Conservation (phyloP, 768 basidiomycete genomes). For the Leccinum obscurum region DNA sequence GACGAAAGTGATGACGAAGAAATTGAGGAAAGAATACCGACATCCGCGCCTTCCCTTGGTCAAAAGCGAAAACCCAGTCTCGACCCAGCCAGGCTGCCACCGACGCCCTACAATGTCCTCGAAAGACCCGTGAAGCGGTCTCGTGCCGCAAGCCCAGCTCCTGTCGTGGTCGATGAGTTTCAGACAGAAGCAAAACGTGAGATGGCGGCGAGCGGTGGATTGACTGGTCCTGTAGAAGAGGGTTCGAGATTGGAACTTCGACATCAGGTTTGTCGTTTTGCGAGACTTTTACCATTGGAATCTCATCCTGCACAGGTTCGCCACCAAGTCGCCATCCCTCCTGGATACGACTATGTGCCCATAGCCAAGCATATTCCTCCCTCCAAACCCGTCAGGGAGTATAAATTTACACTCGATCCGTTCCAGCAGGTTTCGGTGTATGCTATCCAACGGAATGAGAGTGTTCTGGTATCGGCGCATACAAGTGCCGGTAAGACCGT, state of each 20-base stretch:
- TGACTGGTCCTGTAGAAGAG: slow-evolving; percentile 71
- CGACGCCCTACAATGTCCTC: slow-evolving; percentile 29
- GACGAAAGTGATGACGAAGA: slow-evolving; percentile 32
- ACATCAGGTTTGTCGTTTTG: slow-evolving; percentile 58
- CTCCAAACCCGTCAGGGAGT: slow-evolving; percentile 85
- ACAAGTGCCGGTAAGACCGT: slow-evolving; percentile 99
- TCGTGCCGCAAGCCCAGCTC: slow-evolving; percentile 61
- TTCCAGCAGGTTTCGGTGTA: slow-evolving; percentile 95
- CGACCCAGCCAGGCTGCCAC: slow-evolving; percentile 7
- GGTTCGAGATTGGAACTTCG: slow-evolving; percentile 73
- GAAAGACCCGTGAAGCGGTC: slow-evolving; percentile 51
- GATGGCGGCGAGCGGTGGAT: slow-evolving; percentile 83
- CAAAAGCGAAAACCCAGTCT: slow-evolving; percentile 30
- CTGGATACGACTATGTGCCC: slow-evolving; percentile 86
- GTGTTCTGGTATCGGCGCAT: slow-evolving; percentile 96
- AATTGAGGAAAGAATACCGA: background rate
- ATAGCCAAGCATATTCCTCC: slow-evolving; percentile 92
- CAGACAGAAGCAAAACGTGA: slow-evolving; percentile 93
- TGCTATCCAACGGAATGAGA: slow-evolving; percentile 96
- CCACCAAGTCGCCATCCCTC: slow-evolving; percentile 95
- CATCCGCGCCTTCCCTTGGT: background rate
- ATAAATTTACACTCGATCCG: slow-evolving; percentile 96
- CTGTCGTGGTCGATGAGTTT: slow-evolving; percentile 89
- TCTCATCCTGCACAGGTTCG: slow-evolving; percentile 58
- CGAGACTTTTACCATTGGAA: background rate